A percentile compares a stretch with the other conserved stretches of the same genome.
These are phyloP conservation scores for Craspedostauros australis DNA, from an alignment of 108 stramenopile genomes.

Conservation along the genomic window DNA sequence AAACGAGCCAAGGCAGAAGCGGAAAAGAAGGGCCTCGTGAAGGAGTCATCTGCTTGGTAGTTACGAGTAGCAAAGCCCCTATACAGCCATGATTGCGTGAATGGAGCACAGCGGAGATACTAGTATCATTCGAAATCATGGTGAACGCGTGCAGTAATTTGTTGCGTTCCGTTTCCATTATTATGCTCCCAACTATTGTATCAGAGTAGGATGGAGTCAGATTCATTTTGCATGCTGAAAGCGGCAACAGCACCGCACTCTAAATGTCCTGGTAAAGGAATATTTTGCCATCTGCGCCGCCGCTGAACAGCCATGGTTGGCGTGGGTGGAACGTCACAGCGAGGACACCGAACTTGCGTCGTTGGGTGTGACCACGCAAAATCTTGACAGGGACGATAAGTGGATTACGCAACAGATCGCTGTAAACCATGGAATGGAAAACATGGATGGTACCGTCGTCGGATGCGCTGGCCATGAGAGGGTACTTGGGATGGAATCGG, in stretches of 20 bases:
- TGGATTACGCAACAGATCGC: constrained; percentile 92
- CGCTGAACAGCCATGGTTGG: constrained; percentile 99
- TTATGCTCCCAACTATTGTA: no score
- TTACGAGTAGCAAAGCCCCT: background rate
- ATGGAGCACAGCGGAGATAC: no score
- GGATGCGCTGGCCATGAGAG: constrained; percentile 94
- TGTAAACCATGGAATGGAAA: constrained; percentile 97
- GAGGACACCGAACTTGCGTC: constrained; percentile 86
- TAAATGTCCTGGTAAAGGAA: constrained; percentile 94
- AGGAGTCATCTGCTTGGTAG: constrained; percentile 33
- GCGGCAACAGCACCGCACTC: no score
- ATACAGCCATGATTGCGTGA: background rate
- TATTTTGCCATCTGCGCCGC: constrained; percentile 91
- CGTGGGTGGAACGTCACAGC: constrained; percentile 89
- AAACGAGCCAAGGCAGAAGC: constrained; percentile 56
- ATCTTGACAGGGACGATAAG: constrained; percentile 98
- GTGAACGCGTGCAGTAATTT: no score
- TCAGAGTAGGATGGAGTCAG: background rate
- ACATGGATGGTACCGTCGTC: constrained; percentile 98
- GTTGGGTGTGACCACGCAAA: constrained; percentile 76
- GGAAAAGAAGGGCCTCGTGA: constrained; percentile 20
- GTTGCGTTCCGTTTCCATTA: no score
- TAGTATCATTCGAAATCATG: no score
- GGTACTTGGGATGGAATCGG: constrained; percentile 80
- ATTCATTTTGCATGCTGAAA: background rate